Evolutionary conservation across 176 grass and related monocot species (phyloP).

Genomic region (Otatea glauca): DNA sequence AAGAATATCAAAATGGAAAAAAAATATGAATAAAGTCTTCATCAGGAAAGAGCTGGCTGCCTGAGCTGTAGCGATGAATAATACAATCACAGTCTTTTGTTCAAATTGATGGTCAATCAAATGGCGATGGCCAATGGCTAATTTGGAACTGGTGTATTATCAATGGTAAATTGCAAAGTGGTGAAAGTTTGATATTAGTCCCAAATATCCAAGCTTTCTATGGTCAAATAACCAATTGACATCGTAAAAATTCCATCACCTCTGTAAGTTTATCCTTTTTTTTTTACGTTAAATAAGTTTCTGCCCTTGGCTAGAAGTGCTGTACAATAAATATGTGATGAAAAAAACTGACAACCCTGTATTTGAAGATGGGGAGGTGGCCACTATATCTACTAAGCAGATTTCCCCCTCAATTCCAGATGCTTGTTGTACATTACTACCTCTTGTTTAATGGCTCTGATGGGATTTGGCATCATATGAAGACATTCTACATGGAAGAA

Average conservation of each 20-base stretch:
- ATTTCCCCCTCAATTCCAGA: slow-evolving; percentile 56
- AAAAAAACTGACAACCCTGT: neutral
- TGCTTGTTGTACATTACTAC: slow-evolving; percentile 93
- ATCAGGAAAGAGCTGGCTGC: neutral
- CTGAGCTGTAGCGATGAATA: neutral
- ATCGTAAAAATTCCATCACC: neutral
- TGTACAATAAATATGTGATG: neutral
- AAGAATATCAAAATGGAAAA: neutral
- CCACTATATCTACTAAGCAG: slow-evolving; percentile 42
- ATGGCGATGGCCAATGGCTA: neutral
- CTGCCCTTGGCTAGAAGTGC: neutral
- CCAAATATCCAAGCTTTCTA: neutral
- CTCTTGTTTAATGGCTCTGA: slow-evolving; percentile 91
- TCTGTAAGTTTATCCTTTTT: neutral
- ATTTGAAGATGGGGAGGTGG: neutral
- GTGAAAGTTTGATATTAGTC: neutral
- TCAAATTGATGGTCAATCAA: neutral
- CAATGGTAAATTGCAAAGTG: neutral
- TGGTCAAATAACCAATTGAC: neutral
- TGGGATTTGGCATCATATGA: slow-evolving; percentile 81
- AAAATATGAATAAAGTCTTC: neutral
- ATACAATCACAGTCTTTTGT: neutral
- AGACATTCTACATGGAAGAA: slow-evolving; percentile 76
- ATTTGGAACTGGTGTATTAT: neutral
- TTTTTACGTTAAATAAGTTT: neutral